Conservation (phyloP, 2,329 filamentous ascomycete species). For the Monosporascus sp. region DNA sequence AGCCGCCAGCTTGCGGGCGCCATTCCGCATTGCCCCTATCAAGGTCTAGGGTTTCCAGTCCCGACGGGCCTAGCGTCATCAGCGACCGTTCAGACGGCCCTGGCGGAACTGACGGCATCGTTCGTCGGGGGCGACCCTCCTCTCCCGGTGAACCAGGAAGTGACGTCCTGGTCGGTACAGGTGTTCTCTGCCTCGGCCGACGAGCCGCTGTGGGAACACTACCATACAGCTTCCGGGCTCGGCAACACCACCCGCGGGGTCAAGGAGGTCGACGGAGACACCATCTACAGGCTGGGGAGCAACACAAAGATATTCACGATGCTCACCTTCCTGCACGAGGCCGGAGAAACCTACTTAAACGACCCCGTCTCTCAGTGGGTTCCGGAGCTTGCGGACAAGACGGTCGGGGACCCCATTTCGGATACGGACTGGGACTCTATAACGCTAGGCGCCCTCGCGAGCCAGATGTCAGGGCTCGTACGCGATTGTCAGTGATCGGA, state of each 20-base stretch:
- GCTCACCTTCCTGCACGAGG: constrained; percentile 23
- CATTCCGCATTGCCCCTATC: constrained; percentile 29
- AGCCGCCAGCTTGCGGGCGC: constrained; percentile 5
- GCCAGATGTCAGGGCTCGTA: constrained; percentile 24
- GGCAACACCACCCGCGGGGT: constrained; percentile 12
- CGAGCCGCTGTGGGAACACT: constrained; percentile 22
- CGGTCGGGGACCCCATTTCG: constrained; percentile 17
- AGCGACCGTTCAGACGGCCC: constrained; percentile 20
- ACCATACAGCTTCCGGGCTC: constrained; percentile 22
- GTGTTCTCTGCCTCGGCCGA: constrained; percentile 19
- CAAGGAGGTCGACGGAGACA: constrained; percentile 19
- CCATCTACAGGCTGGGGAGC: constrained; percentile 26
- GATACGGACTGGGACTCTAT: constrained; percentile 18
- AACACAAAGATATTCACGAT: constrained; percentile 29
- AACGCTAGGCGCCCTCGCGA: constrained; percentile 25
- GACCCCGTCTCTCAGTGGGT: constrained; percentile 23
- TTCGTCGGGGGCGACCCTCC: constrained; percentile 22
- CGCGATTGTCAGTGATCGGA: constrained; percentile 22
- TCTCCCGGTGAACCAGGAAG: constrained; percentile 21
- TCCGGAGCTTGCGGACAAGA: constrained; percentile 20
- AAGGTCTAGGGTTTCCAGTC: constrained; percentile 29
- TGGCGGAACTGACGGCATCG: constrained; percentile 25
- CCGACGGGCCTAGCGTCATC: constrained; percentile 24
- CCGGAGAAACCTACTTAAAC: constrained; percentile 23
- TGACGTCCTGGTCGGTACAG: constrained; percentile 31